Evolutionary conservation across 345 rosid species (phyloP).

Genomic region (Salix brachista): DNA sequence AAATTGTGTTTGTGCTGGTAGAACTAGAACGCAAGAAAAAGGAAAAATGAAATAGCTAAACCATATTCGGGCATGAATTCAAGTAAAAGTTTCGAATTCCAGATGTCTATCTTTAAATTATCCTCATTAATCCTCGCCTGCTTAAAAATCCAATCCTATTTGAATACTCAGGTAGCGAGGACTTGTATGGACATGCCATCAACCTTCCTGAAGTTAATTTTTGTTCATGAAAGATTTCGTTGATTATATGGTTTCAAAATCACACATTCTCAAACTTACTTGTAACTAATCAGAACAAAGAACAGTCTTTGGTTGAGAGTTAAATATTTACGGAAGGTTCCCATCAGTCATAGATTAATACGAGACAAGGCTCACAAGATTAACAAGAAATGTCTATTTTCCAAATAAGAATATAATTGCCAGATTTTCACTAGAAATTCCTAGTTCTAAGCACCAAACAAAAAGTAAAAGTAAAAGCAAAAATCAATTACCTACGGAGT

Average conservation of each 20-base stretch:
- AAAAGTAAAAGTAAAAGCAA: neutral
- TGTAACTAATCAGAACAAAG: neutral
- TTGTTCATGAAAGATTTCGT: neutral
- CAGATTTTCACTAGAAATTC: neutral
- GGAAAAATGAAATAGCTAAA: neutral
- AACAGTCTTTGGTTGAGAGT: neutral
- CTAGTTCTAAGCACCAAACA: neutral
- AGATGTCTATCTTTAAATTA: neutral
- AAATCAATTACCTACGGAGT: constrained; percentile 64
- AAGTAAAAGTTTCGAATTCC: neutral
- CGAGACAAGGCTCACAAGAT: neutral
- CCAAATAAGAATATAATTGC: neutral
- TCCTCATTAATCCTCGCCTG: neutral
- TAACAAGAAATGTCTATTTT: neutral
- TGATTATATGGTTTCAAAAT: neutral
- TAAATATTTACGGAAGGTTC: neutral
- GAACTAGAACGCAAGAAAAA: neutral
- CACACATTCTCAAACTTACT: neutral
- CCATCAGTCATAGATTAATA: neutral
- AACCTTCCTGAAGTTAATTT: neutral
- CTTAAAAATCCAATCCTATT: neutral
- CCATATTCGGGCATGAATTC: neutral
- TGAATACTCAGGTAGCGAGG: neutral
- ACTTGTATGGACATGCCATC: neutral
- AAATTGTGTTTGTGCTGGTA: neutral